phyloP scores from a whole-genome alignment of 352 stramenopile species.

The Phytophthora kernoviae region DNA sequence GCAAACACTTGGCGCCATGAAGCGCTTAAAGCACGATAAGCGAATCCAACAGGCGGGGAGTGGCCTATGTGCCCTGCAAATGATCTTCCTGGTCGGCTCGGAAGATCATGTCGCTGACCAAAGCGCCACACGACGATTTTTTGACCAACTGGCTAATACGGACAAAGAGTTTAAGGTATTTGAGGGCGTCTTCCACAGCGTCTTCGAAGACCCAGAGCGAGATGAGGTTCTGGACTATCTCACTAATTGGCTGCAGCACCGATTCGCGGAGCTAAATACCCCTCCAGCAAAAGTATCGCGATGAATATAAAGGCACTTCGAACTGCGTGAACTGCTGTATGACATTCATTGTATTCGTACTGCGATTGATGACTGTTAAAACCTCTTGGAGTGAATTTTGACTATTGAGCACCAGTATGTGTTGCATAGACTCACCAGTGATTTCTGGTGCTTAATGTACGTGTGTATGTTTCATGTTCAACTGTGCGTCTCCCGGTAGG shows the following conservation, averaged over 20 bases:
- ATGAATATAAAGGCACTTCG: no score
- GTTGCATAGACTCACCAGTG: no score
- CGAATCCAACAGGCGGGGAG: conserved; percentile 13
- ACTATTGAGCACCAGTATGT: no score
- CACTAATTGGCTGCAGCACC: conserved; percentile 11
- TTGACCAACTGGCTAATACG: conserved; percentile 33
- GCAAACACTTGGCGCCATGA: conserved; percentile 37
- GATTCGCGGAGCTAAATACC: neutral
- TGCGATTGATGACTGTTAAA: no score
- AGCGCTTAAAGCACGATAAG: conserved; percentile 24
- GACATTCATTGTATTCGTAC: no score
- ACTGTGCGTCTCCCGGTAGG: no score
- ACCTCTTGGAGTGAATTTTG: no score
- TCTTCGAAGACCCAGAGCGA: conserved; percentile 57
- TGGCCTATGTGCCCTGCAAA: conserved; percentile 17
- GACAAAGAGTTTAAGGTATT: conserved; percentile 63
- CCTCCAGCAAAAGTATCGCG: no score
- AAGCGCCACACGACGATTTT: conserved; percentile 35
- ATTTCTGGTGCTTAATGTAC: no score
- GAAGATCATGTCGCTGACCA: conserved; percentile 48
- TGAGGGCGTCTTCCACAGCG: conserved; percentile 48
- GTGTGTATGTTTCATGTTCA: no score
- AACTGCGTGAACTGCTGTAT: no score
- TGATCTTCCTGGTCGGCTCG: conserved; percentile 45
- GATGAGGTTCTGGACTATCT: conserved; percentile 29